These are phyloP conservation scores for Ascocoryne sarcoides DNA, from an alignment of 2,329 filamentous ascomycete species.

Conservation along the genomic window DNA sequence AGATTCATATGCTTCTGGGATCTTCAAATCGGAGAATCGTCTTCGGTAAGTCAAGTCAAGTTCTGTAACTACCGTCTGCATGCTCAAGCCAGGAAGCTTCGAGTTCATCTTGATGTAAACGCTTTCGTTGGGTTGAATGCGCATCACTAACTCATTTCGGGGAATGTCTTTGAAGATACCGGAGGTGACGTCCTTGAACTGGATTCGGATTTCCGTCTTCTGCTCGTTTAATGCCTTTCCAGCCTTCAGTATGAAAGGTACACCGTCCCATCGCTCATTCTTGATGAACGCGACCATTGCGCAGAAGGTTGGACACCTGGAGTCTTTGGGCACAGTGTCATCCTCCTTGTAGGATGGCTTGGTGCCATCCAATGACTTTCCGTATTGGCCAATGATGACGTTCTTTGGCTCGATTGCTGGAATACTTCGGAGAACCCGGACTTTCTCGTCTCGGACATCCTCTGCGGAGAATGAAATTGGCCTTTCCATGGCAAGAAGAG, in stretches of 20 bases:
- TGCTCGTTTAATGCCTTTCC: constrained; percentile 98
- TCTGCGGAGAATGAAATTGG: constrained; percentile 97
- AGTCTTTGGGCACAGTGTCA: constrained; percentile 94
- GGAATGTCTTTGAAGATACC: constrained; percentile 99
- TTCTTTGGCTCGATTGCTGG: constrained; percentile 97
- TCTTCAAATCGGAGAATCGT: constrained; percentile 98
- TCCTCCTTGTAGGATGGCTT: constrained; percentile 99
- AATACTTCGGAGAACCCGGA: constrained; percentile 88
- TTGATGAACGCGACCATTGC: constrained; percentile 97
- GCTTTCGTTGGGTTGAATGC: constrained; percentile 98
- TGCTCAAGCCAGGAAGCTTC: constrained; percentile 93
- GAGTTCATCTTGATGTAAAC: constrained; percentile 99
- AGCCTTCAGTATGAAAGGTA: constrained; percentile 98
- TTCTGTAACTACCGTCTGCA: constrained; percentile 98
- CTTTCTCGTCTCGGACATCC: constrained; percentile 98
- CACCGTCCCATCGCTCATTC: constrained; percentile 98
- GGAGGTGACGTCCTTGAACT: constrained; percentile 98
- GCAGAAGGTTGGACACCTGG: constrained; percentile 95
- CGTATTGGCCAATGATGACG: constrained; percentile 98
- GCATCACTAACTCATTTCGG: constrained; percentile 97
- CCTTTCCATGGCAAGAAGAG: constrained; percentile 93
- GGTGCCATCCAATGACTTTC: constrained; percentile 87
- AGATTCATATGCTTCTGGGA: constrained; percentile 97
- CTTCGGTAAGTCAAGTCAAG: constrained; percentile 96
- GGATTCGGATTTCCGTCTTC: constrained; percentile 98